A percentile compares a stretch with the other conserved stretches of the same genome.
Evolutionary conservation across 139 green algal genomes (phyloP).

Genomic region (Marvania coccoides): DNA sequence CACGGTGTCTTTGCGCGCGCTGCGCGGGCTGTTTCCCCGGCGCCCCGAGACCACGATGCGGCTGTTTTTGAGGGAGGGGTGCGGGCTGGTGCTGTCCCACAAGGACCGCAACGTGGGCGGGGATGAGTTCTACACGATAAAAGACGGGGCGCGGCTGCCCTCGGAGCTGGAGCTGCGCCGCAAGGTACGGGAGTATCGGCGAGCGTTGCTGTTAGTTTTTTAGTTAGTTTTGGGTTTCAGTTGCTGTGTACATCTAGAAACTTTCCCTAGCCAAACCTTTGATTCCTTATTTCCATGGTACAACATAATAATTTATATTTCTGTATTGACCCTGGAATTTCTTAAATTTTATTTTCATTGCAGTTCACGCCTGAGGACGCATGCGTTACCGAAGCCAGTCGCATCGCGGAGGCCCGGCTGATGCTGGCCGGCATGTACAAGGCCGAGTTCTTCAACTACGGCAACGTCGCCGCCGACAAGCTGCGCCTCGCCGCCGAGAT

Average conservation of each 20-base stretch:
- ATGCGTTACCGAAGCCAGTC: neutral
- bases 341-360: neutral
- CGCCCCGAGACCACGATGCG: conserved; percentile 29
- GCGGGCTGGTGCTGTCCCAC: conserved; percentile 11
- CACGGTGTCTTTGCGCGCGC: conserved; percentile 13
- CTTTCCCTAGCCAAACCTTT: neutral
- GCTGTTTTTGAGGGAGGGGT: conserved; percentile 32
- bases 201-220: too few species aligned
- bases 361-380: conserved; percentile 4
- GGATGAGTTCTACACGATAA: conserved; percentile 13
- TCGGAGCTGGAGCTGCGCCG: conserved; percentile 25
- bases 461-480: conserved; percentile 15
- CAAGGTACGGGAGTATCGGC: too few species aligned
- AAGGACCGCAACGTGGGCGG: neutral
- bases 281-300: neutral
- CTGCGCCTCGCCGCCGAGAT: conserved; percentile 39
- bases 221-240: too few species aligned
- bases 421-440: neutral
- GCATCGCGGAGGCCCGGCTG: neutral
- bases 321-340: neutral
- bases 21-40: conserved; percentile 27
- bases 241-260: too few species aligned
- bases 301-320: neutral
- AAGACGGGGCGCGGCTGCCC: conserved; percentile 19
- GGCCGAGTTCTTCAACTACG: neutral